Conservation (phyloP, 1,284 basidiomycete species). For the Ganoderma leucocontextum region DNA sequence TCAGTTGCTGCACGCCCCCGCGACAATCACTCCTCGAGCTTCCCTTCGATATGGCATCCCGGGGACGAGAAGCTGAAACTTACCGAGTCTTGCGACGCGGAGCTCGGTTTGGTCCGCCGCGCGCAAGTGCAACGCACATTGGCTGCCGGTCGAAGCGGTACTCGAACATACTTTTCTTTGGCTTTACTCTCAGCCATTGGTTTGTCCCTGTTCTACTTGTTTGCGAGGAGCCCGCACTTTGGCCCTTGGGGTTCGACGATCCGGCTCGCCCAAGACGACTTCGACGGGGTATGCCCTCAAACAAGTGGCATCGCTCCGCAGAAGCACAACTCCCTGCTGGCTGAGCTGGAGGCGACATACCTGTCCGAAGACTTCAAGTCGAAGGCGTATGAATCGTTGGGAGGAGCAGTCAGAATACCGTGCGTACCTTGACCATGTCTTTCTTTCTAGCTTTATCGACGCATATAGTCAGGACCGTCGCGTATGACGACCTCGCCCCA, state of each 20-base stretch:
- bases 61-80: neutral
- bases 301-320: constrained; percentile 39
- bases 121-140: neutral
- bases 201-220: constrained; percentile 19
- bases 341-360: constrained; percentile 46
- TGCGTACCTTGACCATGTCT: constrained; percentile 34
- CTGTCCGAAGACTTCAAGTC: constrained; percentile 46
- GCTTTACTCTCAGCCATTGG: constrained; percentile 2
- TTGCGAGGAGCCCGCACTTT: constrained; percentile 15
- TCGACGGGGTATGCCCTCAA: constrained; percentile 37
- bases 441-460: neutral
- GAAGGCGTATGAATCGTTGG: constrained; percentile 50
- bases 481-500: constrained; percentile 40
- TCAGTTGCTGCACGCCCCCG: too few relatives aligned
- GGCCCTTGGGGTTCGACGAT: constrained; percentile 10
- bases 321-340: constrained; percentile 41
- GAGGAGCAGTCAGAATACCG: constrained; percentile 55
- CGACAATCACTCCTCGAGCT: too few relatives aligned
- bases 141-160: neutral
- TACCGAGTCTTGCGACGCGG: neutral
- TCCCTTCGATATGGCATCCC: neutral
- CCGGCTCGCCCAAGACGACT: neutral
- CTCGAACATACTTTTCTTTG: constrained; percentile 15
- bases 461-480: constrained; percentile 34
- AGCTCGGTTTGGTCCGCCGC: neutral